Evolutionary conservation across 139 green algal species (phyloP).

Genomic region (Picochlorum sp.): DNA sequence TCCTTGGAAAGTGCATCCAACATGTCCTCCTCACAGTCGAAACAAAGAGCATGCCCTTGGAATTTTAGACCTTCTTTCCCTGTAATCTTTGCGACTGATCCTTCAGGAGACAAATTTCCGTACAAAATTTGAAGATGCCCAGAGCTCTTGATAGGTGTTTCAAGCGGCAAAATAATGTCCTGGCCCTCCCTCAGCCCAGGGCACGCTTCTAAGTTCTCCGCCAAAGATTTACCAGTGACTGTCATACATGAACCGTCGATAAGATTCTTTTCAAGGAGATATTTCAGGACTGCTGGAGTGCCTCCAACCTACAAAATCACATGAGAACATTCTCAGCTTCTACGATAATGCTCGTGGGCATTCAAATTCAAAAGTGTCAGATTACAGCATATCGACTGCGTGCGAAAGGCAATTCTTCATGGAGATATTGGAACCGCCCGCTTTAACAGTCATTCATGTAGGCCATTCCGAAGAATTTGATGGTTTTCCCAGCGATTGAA

Average conservation of each 20-base stretch:
- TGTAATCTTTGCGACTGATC: slow-evolving; percentile 97
- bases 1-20: slow-evolving; percentile 70
- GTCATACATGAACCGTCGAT: slow-evolving; percentile 85
- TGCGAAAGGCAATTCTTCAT: slow-evolving; percentile 7
- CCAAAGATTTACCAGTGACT: slow-evolving; percentile 87
- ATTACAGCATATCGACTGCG: background rate
- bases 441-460: background rate
- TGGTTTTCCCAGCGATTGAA: background rate
- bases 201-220: slow-evolving; percentile 76
- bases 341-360: background rate
- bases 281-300: slow-evolving; percentile 93
- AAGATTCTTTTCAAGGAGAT: slow-evolving; percentile 76
- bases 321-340: background rate
- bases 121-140: slow-evolving; percentile 83
- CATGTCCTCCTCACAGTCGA: slow-evolving; percentile 96
- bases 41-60: slow-evolving; percentile 65
- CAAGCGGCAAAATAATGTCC: slow-evolving; percentile 73
- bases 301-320: slow-evolving; percentile 55
- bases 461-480: background rate
- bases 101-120: slow-evolving; percentile 87
- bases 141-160: slow-evolving; percentile 77
- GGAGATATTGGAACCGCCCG: background rate
- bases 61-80: slow-evolving; percentile 67
- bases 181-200: slow-evolving; percentile 78
- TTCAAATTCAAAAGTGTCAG: background rate